Evolutionary conservation across 2,329 filamentous ascomycete species (phyloP).

Genomic region (Colletotrichum graminicola): DNA sequence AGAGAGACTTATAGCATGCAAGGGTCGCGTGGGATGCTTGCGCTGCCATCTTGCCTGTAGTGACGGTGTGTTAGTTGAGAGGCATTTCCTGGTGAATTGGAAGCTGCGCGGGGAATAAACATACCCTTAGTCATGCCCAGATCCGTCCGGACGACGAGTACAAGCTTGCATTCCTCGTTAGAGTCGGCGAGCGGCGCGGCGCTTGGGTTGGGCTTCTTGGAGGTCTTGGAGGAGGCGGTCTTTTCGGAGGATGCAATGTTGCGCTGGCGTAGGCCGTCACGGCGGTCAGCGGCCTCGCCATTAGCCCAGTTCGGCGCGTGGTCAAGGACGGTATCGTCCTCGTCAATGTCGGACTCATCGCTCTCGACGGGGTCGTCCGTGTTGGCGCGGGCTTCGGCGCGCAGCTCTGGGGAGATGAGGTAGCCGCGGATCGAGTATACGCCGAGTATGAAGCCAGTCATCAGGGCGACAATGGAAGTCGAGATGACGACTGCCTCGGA

Average conservation of each 20-base stretch:
- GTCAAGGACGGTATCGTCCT: conserved; percentile 69
- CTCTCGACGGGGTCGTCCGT: conserved; percentile 73
- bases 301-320: conserved; percentile 78
- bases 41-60: conserved; percentile 91
- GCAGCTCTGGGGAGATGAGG: conserved; percentile 68
- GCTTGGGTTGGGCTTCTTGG: conserved; percentile 45
- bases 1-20: conserved; percentile 92
- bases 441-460: conserved; percentile 85
- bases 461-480: conserved; percentile 78
- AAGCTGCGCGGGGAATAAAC: conserved; percentile 44
- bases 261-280: conserved; percentile 64
- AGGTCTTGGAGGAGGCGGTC: conserved; percentile 56
- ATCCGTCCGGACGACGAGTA: conserved; percentile 92
- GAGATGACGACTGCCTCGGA: conserved; percentile 68
- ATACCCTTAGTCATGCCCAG: conserved; percentile 97
- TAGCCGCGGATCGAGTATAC: conserved; percentile 76
- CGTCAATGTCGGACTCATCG: conserved; percentile 76
- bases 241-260: conserved; percentile 54
- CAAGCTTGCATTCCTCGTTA: conserved; percentile 91
- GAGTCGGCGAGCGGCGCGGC: conserved; percentile 49
- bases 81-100: background rate
- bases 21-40: conserved; percentile 97
- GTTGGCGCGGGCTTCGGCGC: conserved; percentile 67
- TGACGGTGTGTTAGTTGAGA: conserved; percentile 14
- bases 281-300: conserved; percentile 68